A percentile compares a stretch with the other conserved stretches of the same genome.
Evolutionary conservation across 2,329 filamentous ascomycete species (phyloP).

Genomic region (Gyromitra esculenta): DNA sequence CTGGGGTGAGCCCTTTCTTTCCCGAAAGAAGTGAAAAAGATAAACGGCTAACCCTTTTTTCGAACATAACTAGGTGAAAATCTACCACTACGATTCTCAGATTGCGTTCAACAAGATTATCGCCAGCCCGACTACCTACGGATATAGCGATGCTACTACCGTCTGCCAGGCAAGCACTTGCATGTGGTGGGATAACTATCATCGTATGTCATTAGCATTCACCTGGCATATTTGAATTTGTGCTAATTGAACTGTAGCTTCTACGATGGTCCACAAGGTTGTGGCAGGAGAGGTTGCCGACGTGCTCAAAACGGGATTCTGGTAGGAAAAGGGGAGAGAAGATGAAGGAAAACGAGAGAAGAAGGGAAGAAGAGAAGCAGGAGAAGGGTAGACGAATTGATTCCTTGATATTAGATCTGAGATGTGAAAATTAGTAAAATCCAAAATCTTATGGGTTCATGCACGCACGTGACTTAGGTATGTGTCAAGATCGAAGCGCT

Average conservation of each 20-base stretch:
- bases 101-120: constrained; percentile 31
- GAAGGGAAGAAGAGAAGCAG: not conserved
- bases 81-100: constrained; percentile 32
- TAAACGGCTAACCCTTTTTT: not conserved
- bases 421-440: too few relatives aligned
- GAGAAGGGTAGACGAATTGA: not conserved
- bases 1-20: constrained; percentile 2
- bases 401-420: too few relatives aligned
- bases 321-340: not conserved
- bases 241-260: constrained; percentile 5
- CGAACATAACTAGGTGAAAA: not conserved
- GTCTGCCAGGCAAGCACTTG: constrained; percentile 27
- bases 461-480: too few relatives aligned
- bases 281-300: constrained; percentile 23
- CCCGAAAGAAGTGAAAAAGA: not conserved
- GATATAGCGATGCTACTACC: constrained; percentile 11
- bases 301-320: constrained; percentile 22
- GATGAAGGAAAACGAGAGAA: not conserved
- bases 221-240: not conserved
- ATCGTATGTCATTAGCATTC: constrained; percentile 21
- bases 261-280: constrained; percentile 26
- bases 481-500: not conserved
- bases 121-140: constrained; percentile 7
- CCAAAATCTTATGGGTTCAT: too few relatives aligned
- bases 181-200: constrained; percentile 44